Base-by-base conservation (phyloP, 257 asterid genomes). In the Leonotis leonurus region DNA sequence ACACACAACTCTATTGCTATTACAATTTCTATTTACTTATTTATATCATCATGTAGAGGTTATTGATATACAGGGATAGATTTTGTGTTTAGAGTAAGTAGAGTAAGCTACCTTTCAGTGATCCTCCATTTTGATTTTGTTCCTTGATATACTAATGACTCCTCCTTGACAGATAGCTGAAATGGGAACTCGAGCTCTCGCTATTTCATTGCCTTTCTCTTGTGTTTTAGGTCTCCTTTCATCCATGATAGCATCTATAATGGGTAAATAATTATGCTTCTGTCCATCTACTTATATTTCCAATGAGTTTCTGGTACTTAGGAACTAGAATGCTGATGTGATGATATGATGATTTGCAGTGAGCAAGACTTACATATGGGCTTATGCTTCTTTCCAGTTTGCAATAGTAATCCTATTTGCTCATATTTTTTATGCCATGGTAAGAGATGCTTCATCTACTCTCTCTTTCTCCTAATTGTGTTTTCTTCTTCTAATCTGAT, bases 301-400 rank as follows among this genome's bases (percentile, higher is more conserved):
- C 55, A 25, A 13, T 61, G 29, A 14, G 14, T 50, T 51, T 69
- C 59, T 32, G 7, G 50, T 54, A 9, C 49, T 67, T 13, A n/a
- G 41, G n/a, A 60, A 64, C 16, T 27, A 10, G n/a, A 56, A 50
- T 37, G 20, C n/a, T 66, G 20, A 2, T 68, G 48, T 14, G 18
- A 14, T 41, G 48, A 49, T 49, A 20, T 67, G 53, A 69, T 64
- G 41, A 27, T 79, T 70, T 60, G 78, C 95, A 92, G 99, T 89
- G 75, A 81, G 95, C 85, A 92, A 78, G 87, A 74, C 85, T 65
- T 92, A 78, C 89, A 86, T 92, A 72, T 92, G 99, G 99, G 96
- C 96, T 46, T 92, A 92, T 64, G 90, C 99, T 60, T 89, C 95
- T 17, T 92, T 89, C 83, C 99, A 92, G 87, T 92, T 92, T 65